Conservation (phyloP, 73 alveolate species). For the Blepharisma japonicum region DNA sequence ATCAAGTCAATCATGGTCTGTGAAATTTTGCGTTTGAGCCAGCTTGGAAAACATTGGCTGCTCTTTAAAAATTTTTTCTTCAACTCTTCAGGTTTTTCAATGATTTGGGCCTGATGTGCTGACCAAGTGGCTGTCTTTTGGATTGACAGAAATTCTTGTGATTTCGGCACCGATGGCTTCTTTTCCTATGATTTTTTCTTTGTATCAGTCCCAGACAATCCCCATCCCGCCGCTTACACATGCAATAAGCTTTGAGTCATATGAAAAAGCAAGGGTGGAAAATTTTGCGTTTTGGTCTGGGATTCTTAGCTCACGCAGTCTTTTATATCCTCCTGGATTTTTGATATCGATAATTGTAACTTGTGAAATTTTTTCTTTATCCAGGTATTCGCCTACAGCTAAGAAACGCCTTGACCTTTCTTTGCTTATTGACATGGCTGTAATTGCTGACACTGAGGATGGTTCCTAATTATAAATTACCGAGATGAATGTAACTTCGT, state of each 20-base stretch:
- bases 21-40: slow-evolving; percentile 63
- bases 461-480: slow-evolving; percentile 13
- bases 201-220: slow-evolving; percentile 25
- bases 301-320: slow-evolving; percentile 4
- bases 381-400: slow-evolving; percentile 31
- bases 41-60: slow-evolving; percentile 55
- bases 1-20: slow-evolving; percentile 86
- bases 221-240: slow-evolving; percentile 18
- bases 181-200: slow-evolving; percentile 23
- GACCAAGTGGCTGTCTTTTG: slow-evolving; percentile 79
- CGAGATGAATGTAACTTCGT: slow-evolving; percentile 33
- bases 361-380: slow-evolving; percentile 10
- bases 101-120: slow-evolving; percentile 74
- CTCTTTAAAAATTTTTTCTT: slow-evolving; percentile 74
- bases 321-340: slow-evolving; percentile 14
- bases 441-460: slow-evolving; percentile 3
- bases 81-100: slow-evolving; percentile 77
- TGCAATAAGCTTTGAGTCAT: background rate
- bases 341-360: slow-evolving; percentile 27
- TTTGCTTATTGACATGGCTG: slow-evolving; percentile 30
- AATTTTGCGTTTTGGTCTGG: background rate
- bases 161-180: slow-evolving; percentile 41
- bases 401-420: slow-evolving; percentile 22
- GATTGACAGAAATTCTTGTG: slow-evolving; percentile 72
- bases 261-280: slow-evolving; percentile 4